Evolutionary conservation across 345 rosid species (phyloP).

Genomic region (Nasturtium officinale): DNA sequence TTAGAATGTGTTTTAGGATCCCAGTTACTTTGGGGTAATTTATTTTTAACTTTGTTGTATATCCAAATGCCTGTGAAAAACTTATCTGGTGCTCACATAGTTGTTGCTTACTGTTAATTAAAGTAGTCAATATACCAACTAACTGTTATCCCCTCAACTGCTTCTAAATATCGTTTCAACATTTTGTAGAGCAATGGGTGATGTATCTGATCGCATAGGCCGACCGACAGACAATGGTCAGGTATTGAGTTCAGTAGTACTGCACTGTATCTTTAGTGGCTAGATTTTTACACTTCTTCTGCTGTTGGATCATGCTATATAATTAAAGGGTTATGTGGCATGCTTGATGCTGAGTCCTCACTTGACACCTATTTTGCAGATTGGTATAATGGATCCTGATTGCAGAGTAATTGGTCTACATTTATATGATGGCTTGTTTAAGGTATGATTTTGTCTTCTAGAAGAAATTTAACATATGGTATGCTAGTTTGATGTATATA

Average conservation of each 20-base stretch:
- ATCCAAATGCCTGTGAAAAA: not conserved
- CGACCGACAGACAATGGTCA: constrained; percentile 94
- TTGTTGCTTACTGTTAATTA: constrained; percentile 6
- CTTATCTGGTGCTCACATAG: constrained; percentile 3
- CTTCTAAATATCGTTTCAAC: not conserved
- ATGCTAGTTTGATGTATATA: constrained; percentile 3
- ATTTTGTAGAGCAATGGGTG: constrained; percentile 81
- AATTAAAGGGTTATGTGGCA: not conserved
- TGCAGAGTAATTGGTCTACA: constrained; percentile 95
- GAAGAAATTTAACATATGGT: constrained; percentile 9
- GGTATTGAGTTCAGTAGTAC: constrained; percentile 48
- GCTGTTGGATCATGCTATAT: not conserved
- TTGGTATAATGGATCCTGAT: constrained; percentile 96
- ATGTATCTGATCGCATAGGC: constrained; percentile 91
- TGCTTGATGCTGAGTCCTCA: constrained; percentile 1
- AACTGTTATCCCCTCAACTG: not conserved
- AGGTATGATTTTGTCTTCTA: constrained; percentile 52
- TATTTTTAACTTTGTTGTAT: not conserved
- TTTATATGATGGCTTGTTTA: constrained; percentile 92
- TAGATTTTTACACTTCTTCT: not conserved
- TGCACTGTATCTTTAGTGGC: constrained; percentile 13
- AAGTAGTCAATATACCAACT: constrained; percentile 4
- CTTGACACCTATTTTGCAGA: constrained; percentile 47
- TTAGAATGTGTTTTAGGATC: constrained; percentile 6
- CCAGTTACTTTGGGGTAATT: constrained; percentile 1